Conservation (phyloP, 2,329 filamentous ascomycete species). For the Aspergillus udagawae region DNA sequence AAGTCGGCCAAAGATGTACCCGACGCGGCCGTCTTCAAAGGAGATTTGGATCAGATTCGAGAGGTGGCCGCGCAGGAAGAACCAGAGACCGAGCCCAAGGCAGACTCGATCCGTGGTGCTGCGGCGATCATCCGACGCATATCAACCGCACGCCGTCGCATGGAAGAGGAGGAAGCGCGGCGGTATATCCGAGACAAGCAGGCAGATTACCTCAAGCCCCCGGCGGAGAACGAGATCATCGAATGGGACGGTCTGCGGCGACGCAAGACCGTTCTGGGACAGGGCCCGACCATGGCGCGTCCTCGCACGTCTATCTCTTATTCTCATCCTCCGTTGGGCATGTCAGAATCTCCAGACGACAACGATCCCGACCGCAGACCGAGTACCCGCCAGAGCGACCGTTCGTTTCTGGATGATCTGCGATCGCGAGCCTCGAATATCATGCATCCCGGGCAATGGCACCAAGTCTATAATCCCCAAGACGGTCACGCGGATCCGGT, state of each 20-base stretch:
- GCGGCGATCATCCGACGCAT: conserved; percentile 83
- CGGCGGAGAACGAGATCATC: conserved; percentile 73
- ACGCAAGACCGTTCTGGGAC: conserved; percentile 56
- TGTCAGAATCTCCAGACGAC: conserved; percentile 73
- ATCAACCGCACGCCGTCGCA: conserved; percentile 69
- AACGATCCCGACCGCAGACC: conserved; percentile 37
- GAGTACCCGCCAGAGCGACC: conserved; percentile 25
- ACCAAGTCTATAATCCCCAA: conserved; percentile 23
- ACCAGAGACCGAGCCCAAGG: conserved; percentile 92
- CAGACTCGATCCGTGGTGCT: conserved; percentile 88
- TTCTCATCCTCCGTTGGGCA: conserved; percentile 74
- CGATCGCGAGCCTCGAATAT: conserved; percentile 37
- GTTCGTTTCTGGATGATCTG: conserved; percentile 36
- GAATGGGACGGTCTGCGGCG: conserved; percentile 91
- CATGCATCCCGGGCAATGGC: conserved; percentile 34
- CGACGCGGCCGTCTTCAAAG: conserved; percentile 84
- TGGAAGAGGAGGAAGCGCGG: conserved; percentile 74
- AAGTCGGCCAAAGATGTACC: conserved; percentile 98
- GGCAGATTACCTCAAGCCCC: conserved; percentile 66
- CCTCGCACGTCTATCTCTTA: conserved; percentile 40
- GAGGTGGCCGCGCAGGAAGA: conserved; percentile 94
- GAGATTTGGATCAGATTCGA: conserved; percentile 89
- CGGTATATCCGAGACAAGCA: conserved; percentile 75
- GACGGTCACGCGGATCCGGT: conserved; percentile 55
- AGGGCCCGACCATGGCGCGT: conserved; percentile 39